These are phyloP conservation scores for Alternaria alternata DNA, from an alignment of 2,329 filamentous ascomycete species.

Conservation along the genomic window DNA sequence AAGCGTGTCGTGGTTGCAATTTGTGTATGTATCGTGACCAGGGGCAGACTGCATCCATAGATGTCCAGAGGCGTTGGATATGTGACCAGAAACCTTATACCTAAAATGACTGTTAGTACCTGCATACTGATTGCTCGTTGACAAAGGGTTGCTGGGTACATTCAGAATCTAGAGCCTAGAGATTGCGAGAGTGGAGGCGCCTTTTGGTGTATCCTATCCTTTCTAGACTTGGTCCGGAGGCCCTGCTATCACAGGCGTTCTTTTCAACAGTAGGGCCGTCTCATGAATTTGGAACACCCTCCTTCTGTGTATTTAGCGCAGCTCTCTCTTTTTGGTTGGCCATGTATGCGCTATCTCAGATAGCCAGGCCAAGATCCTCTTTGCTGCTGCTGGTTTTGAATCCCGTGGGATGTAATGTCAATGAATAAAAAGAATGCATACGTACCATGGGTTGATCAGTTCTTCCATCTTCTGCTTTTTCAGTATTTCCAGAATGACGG, in stretches of 20 bases:
- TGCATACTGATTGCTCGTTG: background rate
- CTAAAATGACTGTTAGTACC: background rate
- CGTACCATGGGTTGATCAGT: constrained; percentile 10
- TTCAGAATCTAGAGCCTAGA: background rate
- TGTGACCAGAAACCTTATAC: background rate
- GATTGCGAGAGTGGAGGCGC: background rate
- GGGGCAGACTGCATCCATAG: background rate
- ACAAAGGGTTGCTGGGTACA: background rate
- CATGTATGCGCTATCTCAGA: background rate
- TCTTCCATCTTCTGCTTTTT: constrained; percentile 2
- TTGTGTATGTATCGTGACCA: background rate
- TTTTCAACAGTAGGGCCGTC: background rate
- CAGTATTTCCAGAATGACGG: constrained; percentile 16
- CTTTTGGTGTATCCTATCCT: background rate
- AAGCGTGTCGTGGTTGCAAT: background rate
- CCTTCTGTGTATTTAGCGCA: background rate
- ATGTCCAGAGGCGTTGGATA: background rate
- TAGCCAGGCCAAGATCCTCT: background rate
- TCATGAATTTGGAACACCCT: background rate
- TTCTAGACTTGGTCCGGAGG: background rate
- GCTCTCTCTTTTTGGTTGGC: background rate
- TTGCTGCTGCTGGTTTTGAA: background rate
- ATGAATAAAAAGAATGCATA: background rate
- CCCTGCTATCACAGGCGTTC: background rate
- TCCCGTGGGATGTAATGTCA: background rate